Percentiles rank a stretch among this genome's conserved stretches.
Evolutionary conservation across 2,329 filamentous ascomycete species (phyloP).

Genomic region (Phialophora expanda): DNA sequence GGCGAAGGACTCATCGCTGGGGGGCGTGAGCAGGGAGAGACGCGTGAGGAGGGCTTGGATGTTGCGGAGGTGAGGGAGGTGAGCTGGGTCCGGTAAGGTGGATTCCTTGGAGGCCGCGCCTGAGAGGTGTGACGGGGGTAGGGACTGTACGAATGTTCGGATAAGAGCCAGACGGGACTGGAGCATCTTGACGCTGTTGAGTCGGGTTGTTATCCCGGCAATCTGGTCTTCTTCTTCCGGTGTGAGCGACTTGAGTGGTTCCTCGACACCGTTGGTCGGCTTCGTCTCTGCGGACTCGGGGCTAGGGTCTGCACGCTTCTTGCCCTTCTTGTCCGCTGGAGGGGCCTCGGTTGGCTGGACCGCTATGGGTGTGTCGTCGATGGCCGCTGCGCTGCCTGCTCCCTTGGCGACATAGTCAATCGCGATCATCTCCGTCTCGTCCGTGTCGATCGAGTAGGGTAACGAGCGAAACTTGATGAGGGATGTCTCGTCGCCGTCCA

Average conservation of each 20-base stretch:
- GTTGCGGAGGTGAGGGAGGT: conserved; percentile 80
- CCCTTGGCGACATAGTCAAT: conserved; percentile 90
- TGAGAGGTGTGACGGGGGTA: conserved; percentile 69
- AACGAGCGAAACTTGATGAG: conserved; percentile 80
- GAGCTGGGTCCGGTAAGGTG: conserved; percentile 43
- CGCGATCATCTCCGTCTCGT: conserved; percentile 96
- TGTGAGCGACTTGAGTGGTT: conserved; percentile 47
- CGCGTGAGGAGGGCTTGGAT: conserved; percentile 85
- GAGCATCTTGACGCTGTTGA: conserved; percentile 93
- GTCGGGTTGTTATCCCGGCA: conserved; percentile 77
- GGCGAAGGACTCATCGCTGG: conserved; percentile 43
- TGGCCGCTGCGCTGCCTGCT: conserved; percentile 74
- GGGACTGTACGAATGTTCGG: conserved; percentile 73
- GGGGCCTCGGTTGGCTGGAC: conserved; percentile 20
- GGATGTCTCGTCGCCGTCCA: conserved; percentile 66
- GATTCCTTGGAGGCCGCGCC: conserved; percentile 31
- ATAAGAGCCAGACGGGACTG: conserved; percentile 76
- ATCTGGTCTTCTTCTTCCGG: conserved; percentile 70
- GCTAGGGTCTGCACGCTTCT: conserved; percentile 44
- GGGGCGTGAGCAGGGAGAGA: conserved; percentile 78
- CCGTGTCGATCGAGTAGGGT: conserved; percentile 86
- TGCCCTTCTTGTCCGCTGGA: conserved; percentile 43
- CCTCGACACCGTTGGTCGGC: conserved; percentile 18
- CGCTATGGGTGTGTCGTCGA: conserved; percentile 43
- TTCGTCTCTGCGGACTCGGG: conserved; percentile 44